Percentiles rank a stretch among this genome's conserved stretches.
Evolutionary conservation across 495 filamentous ascomycete species (phyloP).

Genomic region (Emericellopsis terricola): DNA sequence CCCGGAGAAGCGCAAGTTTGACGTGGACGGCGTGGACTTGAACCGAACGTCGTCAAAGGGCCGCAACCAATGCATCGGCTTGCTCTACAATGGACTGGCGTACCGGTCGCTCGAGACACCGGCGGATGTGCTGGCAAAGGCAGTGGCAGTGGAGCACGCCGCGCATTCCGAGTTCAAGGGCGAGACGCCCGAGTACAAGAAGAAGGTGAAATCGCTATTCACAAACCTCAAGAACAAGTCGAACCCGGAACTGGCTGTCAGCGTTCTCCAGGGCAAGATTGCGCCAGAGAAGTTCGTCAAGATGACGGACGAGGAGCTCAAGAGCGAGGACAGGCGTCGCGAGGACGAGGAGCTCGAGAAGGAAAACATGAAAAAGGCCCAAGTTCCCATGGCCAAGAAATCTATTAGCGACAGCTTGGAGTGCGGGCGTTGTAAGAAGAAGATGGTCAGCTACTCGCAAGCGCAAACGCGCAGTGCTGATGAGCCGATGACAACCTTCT

Average conservation of each 20-base stretch:
- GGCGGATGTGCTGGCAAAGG: slow-evolving; percentile 43
- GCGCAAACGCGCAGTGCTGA: slow-evolving; percentile 92
- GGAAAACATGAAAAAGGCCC: slow-evolving; percentile 89
- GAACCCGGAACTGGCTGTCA: slow-evolving; percentile 54
- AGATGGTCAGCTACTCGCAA: slow-evolving; percentile 87
- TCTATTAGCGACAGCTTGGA: slow-evolving; percentile 70
- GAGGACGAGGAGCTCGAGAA: slow-evolving; percentile 53
- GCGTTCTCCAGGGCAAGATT: slow-evolving; percentile 60
- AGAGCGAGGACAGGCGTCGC: slow-evolving; percentile 48
- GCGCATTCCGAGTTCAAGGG: slow-evolving; percentile 45
- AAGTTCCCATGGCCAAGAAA: slow-evolving; percentile 78
- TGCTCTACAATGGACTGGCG: slow-evolving; percentile 74
- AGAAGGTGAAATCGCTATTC: slow-evolving; percentile 78
- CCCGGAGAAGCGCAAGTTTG: slow-evolving; percentile 59
- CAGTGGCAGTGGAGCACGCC: slow-evolving; percentile 54
- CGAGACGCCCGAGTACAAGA: slow-evolving; percentile 56
- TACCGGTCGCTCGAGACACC: slow-evolving; percentile 36
- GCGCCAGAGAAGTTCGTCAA: slow-evolving; percentile 50
- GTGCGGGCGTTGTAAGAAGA: slow-evolving; percentile 79
- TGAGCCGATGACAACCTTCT: slow-evolving; percentile 78
- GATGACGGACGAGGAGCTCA: slow-evolving; percentile 54
- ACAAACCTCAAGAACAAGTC: slow-evolving; percentile 86
- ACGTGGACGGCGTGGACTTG: slow-evolving; percentile 58
- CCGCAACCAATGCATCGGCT: slow-evolving; percentile 68
- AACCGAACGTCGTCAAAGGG: slow-evolving; percentile 47